Conservation (phyloP, 177 flowering plant species). For the Vitis hybrid region DNA sequence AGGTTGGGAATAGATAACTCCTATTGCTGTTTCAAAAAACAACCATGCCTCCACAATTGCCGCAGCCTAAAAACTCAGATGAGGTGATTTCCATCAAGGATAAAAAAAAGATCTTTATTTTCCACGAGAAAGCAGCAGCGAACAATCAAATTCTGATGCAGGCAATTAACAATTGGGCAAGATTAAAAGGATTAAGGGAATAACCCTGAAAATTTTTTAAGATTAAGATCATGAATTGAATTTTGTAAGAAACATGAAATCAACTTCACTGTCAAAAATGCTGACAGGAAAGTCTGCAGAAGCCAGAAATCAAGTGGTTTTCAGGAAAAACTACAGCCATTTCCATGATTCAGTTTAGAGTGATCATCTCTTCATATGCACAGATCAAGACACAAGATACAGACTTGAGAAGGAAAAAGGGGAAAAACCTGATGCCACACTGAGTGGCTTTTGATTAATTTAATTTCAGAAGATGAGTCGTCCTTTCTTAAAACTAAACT, state of each 20-base stretch:
- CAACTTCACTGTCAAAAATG: neutral
- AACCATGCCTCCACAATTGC: neutral
- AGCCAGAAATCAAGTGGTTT: neutral
- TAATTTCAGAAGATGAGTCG: slow-evolving; percentile 1
- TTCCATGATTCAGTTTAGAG: neutral
- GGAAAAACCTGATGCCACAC: too few species aligned
- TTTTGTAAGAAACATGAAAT: neutral
- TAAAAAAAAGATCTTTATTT: neutral
- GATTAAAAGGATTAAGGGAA: neutral
- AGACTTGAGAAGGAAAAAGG: neutral
- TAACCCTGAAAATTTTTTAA: neutral
- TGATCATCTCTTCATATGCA: neutral
- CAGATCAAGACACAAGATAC: slow-evolving; percentile 1
- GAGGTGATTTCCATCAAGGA: neutral
- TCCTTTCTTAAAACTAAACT: neutral
- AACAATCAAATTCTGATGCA: neutral
- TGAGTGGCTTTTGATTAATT: neutral
- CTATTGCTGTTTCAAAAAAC: neutral
- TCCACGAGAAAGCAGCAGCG: neutral
- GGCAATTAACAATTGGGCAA: neutral
- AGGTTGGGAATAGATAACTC: neutral
- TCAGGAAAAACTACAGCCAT: neutral
- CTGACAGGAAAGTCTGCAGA: neutral
- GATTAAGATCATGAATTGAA: neutral
- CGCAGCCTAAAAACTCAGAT: neutral